These are phyloP conservation scores for Aquilaria yunnanensis DNA, from an alignment of 345 rosid genomes.

Conservation along the genomic window DNA sequence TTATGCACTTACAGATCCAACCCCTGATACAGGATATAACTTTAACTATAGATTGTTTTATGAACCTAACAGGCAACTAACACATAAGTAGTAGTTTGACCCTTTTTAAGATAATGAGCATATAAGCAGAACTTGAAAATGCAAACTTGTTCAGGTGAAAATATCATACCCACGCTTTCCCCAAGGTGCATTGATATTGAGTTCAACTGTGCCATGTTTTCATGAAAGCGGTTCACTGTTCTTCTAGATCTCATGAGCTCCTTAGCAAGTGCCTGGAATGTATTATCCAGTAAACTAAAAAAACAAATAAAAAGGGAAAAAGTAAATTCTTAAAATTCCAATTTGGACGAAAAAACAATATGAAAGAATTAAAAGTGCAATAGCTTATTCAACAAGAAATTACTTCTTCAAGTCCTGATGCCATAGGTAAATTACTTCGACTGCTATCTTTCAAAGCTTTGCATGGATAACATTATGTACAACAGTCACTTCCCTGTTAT, in stretches of 20 bases:
- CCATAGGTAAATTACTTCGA: no score
- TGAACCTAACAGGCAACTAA: no score
- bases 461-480: no score
- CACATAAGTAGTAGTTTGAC: no score
- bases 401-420: no score
- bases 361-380: neutral
- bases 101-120: neutral
- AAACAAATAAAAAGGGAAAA: constrained; percentile 8
- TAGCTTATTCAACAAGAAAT: no score
- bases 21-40: no score
- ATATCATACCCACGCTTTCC: constrained; percentile 75
- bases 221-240: constrained; percentile 77
- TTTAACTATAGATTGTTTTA: no score
- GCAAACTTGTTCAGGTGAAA: constrained; percentile 4
- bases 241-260: constrained; percentile 74
- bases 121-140: constrained; percentile 1
- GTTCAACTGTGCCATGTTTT: constrained; percentile 92
- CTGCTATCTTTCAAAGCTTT: no score
- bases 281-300: constrained; percentile 2
- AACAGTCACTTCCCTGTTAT: no score
- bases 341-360: neutral
- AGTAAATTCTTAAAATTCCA: neutral
- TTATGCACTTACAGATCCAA: no score
- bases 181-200: constrained; percentile 97
- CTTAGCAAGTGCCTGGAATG: constrained; percentile 73